Base-by-base conservation (phyloP, 108 stramenopile species). In the Nitzschia sp. region DNA sequence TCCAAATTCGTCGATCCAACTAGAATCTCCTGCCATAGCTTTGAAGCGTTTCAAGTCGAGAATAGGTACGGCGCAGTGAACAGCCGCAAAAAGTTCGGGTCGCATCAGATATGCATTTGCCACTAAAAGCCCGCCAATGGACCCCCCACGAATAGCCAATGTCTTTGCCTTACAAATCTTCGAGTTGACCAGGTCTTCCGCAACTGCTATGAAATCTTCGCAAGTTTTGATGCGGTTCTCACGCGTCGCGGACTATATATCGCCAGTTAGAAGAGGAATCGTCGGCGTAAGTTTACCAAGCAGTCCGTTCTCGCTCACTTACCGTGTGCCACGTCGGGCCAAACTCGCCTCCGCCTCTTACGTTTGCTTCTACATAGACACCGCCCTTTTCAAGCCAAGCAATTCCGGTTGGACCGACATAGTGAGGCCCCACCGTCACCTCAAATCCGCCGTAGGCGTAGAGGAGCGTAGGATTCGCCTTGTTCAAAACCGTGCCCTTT, bases 391-490 rank as follows among this genome's bases (percentile, higher is more conserved):
- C 94, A 15, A 98, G 73, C 92, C 97, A 98, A 38, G 80, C 72
- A 48, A 87, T 66, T 1, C 98, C 96, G 1, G 79, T 73, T 2
- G 91, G 75, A 2, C 92, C 74, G 35, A 75, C 63, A 71, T 98
- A 98, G n/a, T 82, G 70, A 21, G 99, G 99, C 17, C 86, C 88
- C 17, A 99, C 75, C 11, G 83, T 80, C 29, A 99, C 94, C 68
- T 98, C 97, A 79, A 99, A 99, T 1, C 99, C 97, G 33, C 98
- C 97, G 64, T 98, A 99, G 8, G 84, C 92, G 48, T 93, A 85
- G 0, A 94, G 74, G 3, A 94, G 74, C 3, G 80, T 82, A 8
- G 84, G 84, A 59, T 83, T 88, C 24, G 72, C 68, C 21, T 82
- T 85, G 54, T 91, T 69, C 36, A 91, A 51, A 19, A 46, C 46